A percentile compares a stretch with the other conserved stretches of the same genome.
Evolutionary conservation across 345 rosid species (phyloP).

Genomic region (Aethionema arabicum): DNA sequence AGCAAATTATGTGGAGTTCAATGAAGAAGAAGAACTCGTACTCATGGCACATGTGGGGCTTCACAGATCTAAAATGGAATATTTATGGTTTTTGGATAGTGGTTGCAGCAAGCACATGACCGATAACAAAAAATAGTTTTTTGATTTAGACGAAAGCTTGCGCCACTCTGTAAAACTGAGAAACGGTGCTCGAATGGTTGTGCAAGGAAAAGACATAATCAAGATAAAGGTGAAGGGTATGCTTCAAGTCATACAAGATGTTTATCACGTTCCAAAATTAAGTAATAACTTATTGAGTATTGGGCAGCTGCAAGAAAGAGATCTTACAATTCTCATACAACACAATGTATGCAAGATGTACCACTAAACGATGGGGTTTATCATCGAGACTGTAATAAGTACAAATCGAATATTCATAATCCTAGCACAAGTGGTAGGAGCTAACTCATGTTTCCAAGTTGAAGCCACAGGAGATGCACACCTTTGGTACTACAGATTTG

Average conservation of each 20-base stretch:
- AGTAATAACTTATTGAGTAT: background rate
- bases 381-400: too few species aligned
- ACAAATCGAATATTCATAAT: too few species aligned
- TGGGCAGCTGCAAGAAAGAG: conserved; percentile 5
- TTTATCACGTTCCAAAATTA: background rate
- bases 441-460: too few species aligned
- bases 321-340: conserved; percentile 1
- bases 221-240: background rate
- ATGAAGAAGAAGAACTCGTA: background rate
- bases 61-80: background rate
- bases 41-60: too few species aligned
- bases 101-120: background rate
- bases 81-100: background rate
- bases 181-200: background rate
- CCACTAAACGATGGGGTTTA: too few species aligned
- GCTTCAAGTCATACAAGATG: background rate
- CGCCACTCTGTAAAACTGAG: background rate
- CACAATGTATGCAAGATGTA: background rate
- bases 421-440: too few species aligned
- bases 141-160: background rate
- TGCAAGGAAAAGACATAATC: background rate
- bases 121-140: background rate
- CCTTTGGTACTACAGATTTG: too few species aligned
- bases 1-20: too few species aligned
- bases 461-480: too few species aligned